Conservation (phyloP, 495 filamentous ascomycete species). For the Talaromyces proteolyticus region DNA sequence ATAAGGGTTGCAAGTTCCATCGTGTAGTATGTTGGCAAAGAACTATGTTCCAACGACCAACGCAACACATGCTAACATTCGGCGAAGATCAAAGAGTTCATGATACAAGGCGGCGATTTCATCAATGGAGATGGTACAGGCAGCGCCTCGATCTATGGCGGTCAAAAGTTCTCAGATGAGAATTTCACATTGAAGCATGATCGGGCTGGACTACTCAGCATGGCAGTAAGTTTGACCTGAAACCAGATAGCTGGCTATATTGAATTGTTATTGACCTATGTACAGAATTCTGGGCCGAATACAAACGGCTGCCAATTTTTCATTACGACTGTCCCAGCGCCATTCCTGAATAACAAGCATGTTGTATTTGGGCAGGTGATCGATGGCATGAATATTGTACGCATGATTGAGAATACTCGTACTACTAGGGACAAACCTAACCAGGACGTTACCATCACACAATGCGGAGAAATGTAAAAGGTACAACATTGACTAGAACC, state of each 20-base stretch:
- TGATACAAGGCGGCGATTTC: slow-evolving; percentile 97
- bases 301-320: slow-evolving; percentile 98
- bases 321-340: slow-evolving; percentile 80
- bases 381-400: slow-evolving; percentile 82
- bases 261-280: neutral
- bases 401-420: slow-evolving; percentile 84
- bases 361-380: slow-evolving; percentile 92
- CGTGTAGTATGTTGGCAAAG: slow-evolving; percentile 63
- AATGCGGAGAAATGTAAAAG: slow-evolving; percentile 83
- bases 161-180: slow-evolving; percentile 81
- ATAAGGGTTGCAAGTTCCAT: slow-evolving; percentile 93
- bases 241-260: neutral
- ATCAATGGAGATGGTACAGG: slow-evolving; percentile 90
- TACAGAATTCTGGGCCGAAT: slow-evolving; percentile 85
- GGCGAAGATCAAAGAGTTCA: slow-evolving; percentile 88
- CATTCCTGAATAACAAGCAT: slow-evolving; percentile 90
- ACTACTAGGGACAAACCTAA: slow-evolving; percentile 76
- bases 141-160: slow-evolving; percentile 80
- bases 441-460: slow-evolving; percentile 75
- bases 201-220: slow-evolving; percentile 72
- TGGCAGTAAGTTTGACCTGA: slow-evolving; percentile 65
- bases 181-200: slow-evolving; percentile 81
- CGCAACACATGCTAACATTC: neutral
- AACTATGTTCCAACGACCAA: neutral
- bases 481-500: too few species aligned